These are phyloP conservation scores for Kwoniella heveanensis DNA, from an alignment of 768 basidiomycete species.

Conservation along the genomic window DNA sequence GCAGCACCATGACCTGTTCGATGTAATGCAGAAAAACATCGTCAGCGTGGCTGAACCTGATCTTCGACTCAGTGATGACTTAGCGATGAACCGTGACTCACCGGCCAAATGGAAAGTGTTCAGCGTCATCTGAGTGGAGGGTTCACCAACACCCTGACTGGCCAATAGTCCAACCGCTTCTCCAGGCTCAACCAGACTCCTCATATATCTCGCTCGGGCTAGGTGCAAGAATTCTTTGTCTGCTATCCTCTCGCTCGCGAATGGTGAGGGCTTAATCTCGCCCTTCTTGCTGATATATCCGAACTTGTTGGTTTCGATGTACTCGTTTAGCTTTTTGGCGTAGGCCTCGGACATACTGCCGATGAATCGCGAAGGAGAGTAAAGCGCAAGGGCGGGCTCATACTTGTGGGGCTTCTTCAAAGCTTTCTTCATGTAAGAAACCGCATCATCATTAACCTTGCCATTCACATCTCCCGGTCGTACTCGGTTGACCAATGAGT, in stretches of 20 bases:
- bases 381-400: slow-evolving; percentile 72
- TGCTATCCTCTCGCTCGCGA: slow-evolving; percentile 51
- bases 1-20: slow-evolving; percentile 89
- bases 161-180: slow-evolving; percentile 97
- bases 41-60: too few species aligned
- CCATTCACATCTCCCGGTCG: slow-evolving; percentile 64
- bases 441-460: slow-evolving; percentile 64
- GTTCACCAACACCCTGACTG: slow-evolving; percentile 97
- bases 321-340: slow-evolving; percentile 74
- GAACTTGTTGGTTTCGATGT: slow-evolving; percentile 73
- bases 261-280: slow-evolving; percentile 49
- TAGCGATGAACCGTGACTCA: too few species aligned
- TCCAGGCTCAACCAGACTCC: slow-evolving; percentile 91
- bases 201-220: slow-evolving; percentile 91
- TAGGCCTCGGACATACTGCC: slow-evolving; percentile 93
- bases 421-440: slow-evolving; percentile 82
- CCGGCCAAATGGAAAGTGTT: slow-evolving; percentile 99
- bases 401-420: slow-evolving; percentile 74
- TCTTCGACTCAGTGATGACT: too few species aligned
- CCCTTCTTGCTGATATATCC: slow-evolving; percentile 58
- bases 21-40: neutral
- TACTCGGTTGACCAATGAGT: slow-evolving; percentile 73
- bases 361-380: slow-evolving; percentile 74
- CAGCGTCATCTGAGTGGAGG: slow-evolving; percentile 98
- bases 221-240: slow-evolving; percentile 67